Percentiles rank a stretch among this genome's conserved stretches.
These are phyloP conservation scores for Calycina herbarum DNA, from an alignment of 2,329 filamentous ascomycete species.

Conservation along the genomic window DNA sequence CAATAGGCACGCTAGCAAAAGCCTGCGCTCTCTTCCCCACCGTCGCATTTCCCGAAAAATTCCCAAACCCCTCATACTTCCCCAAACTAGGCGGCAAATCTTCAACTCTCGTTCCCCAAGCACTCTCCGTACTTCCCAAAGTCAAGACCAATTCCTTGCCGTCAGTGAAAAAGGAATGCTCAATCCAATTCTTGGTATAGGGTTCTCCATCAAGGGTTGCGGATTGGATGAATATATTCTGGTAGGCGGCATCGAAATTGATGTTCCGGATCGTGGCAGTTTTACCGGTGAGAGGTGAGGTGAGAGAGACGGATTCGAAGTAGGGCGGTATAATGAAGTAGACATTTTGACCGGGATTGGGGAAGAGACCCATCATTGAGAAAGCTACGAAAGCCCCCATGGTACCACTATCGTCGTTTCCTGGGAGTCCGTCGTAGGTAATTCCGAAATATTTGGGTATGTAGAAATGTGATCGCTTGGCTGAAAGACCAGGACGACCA, in stretches of 20 bases:
- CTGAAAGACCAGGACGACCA: slow-evolving; percentile 51
- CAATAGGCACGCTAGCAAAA: slow-evolving; percentile 20
- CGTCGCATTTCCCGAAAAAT: slow-evolving; percentile 17
- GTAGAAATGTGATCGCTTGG: slow-evolving; percentile 58
- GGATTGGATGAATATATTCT: slow-evolving; percentile 62
- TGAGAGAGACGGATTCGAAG: slow-evolving; percentile 60
- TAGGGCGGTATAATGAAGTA: slow-evolving; percentile 69
- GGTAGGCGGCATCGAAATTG: slow-evolving; percentile 60
- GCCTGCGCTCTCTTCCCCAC: slow-evolving; percentile 21
- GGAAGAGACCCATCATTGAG: slow-evolving; percentile 50
- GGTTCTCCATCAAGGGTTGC: slow-evolving; percentile 59
- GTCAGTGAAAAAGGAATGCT: slow-evolving; percentile 65
- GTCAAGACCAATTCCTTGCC: slow-evolving; percentile 61
- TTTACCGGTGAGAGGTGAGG: slow-evolving; percentile 55
- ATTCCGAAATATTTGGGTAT: slow-evolving; percentile 64
- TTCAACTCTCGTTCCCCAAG: slow-evolving; percentile 41
- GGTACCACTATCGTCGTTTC: slow-evolving; percentile 69
- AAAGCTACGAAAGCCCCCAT: slow-evolving; percentile 45
- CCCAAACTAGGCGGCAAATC: slow-evolving; percentile 61
- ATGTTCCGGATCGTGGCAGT: slow-evolving; percentile 58
- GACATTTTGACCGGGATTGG: slow-evolving; percentile 67
- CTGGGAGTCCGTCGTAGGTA: slow-evolving; percentile 59
- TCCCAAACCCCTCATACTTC: slow-evolving; percentile 30
- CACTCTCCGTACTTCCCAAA: background rate
- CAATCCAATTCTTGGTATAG: slow-evolving; percentile 66